Evolutionary conservation across 768 basidiomycete genomes (phyloP).

Genomic region (Tremella mesenterica): DNA sequence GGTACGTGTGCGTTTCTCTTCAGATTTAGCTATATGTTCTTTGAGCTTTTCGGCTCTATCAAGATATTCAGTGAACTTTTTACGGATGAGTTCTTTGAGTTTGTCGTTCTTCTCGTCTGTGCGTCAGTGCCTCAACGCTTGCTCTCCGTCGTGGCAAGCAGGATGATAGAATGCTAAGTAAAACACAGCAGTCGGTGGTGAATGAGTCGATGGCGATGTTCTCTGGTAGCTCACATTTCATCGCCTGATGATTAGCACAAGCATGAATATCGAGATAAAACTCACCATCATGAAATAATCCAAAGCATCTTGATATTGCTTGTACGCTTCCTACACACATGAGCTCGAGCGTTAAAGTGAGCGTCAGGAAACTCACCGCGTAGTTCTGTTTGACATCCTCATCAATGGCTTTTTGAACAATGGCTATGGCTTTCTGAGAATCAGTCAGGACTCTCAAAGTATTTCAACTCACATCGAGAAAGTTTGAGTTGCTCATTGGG

Average conservation of each 20-base stretch:
- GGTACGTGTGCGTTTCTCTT: constrained; percentile 57
- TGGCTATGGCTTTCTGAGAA: constrained; percentile 67
- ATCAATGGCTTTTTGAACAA: constrained; percentile 86
- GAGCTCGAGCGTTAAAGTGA: neutral
- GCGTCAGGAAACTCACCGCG: constrained; percentile 42
- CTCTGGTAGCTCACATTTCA: constrained; percentile 33
- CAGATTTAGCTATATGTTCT: constrained; percentile 59
- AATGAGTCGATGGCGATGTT: neutral
- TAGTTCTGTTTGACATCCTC: constrained; percentile 90
- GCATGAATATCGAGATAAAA: neutral
- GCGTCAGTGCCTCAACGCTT: neutral
- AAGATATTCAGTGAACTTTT: constrained; percentile 86
- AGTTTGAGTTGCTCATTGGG: constrained; percentile 42
- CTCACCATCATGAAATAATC: constrained; percentile 95
- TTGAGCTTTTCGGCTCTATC: constrained; percentile 85
- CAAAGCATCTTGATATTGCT: constrained; percentile 84
- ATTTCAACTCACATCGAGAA: constrained; percentile 40
- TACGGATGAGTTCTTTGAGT: constrained; percentile 71
- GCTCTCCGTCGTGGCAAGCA: neutral
- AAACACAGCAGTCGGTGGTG: neutral
- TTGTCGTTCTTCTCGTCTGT: constrained; percentile 93
- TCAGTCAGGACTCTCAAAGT: constrained; percentile 7
- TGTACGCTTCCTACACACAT: constrained; percentile 64
- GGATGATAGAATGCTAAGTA: neutral
- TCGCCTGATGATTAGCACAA: constrained; percentile 23